phyloP scores from a whole-genome alignment of 768 basidiomycete species.

The Chalciporus piperatus region DNA sequence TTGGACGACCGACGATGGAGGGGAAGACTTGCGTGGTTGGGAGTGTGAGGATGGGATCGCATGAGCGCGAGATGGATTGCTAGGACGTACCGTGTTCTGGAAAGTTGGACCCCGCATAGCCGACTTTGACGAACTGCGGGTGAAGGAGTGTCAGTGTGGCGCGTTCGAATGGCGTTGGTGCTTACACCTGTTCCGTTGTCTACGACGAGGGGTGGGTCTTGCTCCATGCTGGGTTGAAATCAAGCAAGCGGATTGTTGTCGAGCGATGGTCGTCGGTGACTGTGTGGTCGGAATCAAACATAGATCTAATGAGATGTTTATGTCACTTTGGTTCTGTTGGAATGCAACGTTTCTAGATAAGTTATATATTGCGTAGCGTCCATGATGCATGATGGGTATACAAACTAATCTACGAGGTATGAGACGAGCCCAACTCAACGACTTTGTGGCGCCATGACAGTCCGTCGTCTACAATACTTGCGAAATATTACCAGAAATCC shows the following conservation, averaged over 20 bases:
- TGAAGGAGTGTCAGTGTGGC: background rate
- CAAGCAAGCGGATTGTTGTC: background rate
- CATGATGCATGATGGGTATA: background rate
- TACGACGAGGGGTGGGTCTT: slow-evolving; percentile 62
- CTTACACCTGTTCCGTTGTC: slow-evolving; percentile 89
- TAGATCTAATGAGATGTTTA: slow-evolving; percentile 19
- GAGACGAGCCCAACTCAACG: background rate
- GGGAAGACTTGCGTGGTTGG: slow-evolving; percentile 69
- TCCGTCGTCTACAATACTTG: slow-evolving; percentile 4
- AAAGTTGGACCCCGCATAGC: slow-evolving; percentile 91
- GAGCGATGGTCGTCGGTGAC: background rate
- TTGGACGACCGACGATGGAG: slow-evolving; percentile 94
- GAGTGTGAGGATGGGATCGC: background rate
- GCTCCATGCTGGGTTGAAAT: slow-evolving; percentile 23
- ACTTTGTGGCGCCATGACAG: background rate
- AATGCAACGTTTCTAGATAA: no score
- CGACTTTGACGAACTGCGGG: slow-evolving; percentile 85
- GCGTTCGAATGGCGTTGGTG: slow-evolving; percentile 12
- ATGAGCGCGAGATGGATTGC: background rate
- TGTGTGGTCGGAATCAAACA: no score
- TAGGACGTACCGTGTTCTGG: slow-evolving; percentile 74
- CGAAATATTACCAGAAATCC: slow-evolving; percentile 6
- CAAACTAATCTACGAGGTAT: background rate
- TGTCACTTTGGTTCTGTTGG: slow-evolving; percentile 13
- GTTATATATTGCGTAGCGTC: no score